Evolutionary conservation across 1,139 yeast genomes (phyloP), one percentile per base, ranked within the genome.

Genomic region (Candida glucosophila): DNA sequence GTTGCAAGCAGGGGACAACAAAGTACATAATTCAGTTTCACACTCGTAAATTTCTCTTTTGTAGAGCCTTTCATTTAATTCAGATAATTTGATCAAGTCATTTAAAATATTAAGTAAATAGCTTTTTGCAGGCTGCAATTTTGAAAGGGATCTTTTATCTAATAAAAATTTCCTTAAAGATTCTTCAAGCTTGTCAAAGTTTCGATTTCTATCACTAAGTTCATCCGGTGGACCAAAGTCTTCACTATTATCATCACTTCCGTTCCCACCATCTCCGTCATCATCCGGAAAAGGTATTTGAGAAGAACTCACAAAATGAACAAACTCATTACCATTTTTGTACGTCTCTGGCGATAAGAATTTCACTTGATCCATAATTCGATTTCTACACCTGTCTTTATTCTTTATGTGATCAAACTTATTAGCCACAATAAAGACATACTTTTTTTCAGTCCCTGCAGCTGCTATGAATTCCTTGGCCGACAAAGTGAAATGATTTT

Each of bases 401-500:
- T 86, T 83, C 34, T 63, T 67, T 36, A 90, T 88, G 36, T 72
- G 76, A 53, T 90, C 97, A 49, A 85, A 92, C 43, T 82, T 73
- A 55, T 92, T 92, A 23, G 90, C 94, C 12, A 92, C 97, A 46
- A 92, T 86, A 47, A 92, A 92, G 27, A 90, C 83, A 36, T 86
- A 73, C 34, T 92, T 77, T 54, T 88, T 90, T 43, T 92, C 99
- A 28, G 78, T 77, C 1, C 95, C 90, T 2, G 96, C 95, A 21
- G 85, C 75, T 4, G 90, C 67, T 29, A 92, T 83, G 43, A 92
- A 92, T 44, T 92, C 98, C 41, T 85, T 81, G 1, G 97, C 97
- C 1, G 95, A 82, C 28, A 85, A 61, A 0, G 99, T 92, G 44
- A 92, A 81, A 49, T 90, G 97, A 43, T 92, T 92, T 45, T 88